Evolutionary conservation across 148 eudicot species (phyloP), one percentile per base, ranked within the genome.

Genomic region (Vaccinium myrtillus): DNA sequence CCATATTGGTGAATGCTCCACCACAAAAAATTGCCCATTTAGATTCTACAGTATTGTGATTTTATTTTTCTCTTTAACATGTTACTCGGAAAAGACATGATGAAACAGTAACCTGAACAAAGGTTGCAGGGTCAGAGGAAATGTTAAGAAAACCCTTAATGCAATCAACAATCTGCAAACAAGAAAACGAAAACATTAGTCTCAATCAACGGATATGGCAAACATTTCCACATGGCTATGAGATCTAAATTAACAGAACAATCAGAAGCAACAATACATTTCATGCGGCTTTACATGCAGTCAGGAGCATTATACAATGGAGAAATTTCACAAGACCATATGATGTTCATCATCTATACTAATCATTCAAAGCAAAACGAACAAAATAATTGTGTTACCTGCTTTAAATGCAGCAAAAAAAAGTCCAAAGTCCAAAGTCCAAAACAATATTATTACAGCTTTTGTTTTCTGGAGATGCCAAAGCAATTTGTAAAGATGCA

Each of bases 101-200:
- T 19, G 67, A 50, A 86, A 19, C 15, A 78, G 54, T 16, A 84
- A 90, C 93, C 93, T 91, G 93, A 81, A 87, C 78, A 70, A 91
- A 90, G 54, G 93, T 91, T 56, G 88, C 87, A 15, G 93, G 92
- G 50, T 91, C 92, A 46, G 90, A 81, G 46, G 91, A 23, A 13
- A 91, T 90, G 77, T 90, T 87, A 61, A 90, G 85, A 86, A 23
- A 87, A 5, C 90, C 88, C 69, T 81, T 86, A 55, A 91, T 88
- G 91, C 90, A 80, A 82, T 91, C 90, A 50, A 87, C 85, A 65
- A 91, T 83, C 93, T 91, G 91, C 43, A 83, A 46, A 75, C 49
- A 27, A 73, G 49, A 61, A 71, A 39, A 59, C 5, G 69, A 63
- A 16, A 1, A 59, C 48, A 43, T 36, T 21, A 78, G 53, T 48